Percentiles rank a stretch among this genome's conserved stretches.
Conservation (phyloP, 2,329 filamentous ascomycete species). For the Elsinoe fawcettii region DNA sequence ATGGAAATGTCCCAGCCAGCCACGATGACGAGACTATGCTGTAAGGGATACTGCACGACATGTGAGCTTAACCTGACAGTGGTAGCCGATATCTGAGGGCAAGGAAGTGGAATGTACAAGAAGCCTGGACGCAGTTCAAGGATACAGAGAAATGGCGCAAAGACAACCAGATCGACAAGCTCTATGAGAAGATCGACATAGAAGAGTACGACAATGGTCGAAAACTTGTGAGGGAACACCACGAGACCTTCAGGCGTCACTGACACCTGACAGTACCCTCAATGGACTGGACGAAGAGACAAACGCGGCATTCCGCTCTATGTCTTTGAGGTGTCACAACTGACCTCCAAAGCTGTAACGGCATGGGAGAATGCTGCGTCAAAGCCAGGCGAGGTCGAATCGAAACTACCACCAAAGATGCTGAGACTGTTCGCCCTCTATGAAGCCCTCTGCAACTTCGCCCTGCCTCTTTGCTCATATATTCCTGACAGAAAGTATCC, state of each 20-base stretch:
- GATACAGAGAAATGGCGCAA: conserved; percentile 83
- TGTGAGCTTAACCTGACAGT: conserved; percentile 15
- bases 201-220: conserved; percentile 75
- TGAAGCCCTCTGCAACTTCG: conserved; percentile 83
- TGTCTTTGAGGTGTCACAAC: conserved; percentile 75
- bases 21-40: conserved; percentile 69
- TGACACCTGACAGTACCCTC: conserved; percentile 59
- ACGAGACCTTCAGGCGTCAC: too few relatives aligned
- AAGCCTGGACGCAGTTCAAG: conserved; percentile 75
- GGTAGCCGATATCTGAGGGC: conserved; percentile 75
- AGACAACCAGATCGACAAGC: conserved; percentile 65
- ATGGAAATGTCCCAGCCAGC: conserved; percentile 39
- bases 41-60: conserved; percentile 37
- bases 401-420: conserved; percentile 64
- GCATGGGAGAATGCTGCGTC: conserved; percentile 65
- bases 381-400: conserved; percentile 48
- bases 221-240: conserved; percentile 60
- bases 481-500: conserved; percentile 63
- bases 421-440: conserved; percentile 86
- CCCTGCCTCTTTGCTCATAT: conserved; percentile 74
- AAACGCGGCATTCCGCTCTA: conserved; percentile 86
- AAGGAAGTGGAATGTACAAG: conserved; percentile 67
- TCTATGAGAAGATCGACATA: conserved; percentile 82
- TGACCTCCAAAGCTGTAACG: conserved; percentile 73
- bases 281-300: conserved; percentile 90